A percentile compares a stretch with the other conserved stretches of the same genome.
phyloP scores from a whole-genome alignment of 768 basidiomycete species.

The Trametes sanguinea region DNA sequence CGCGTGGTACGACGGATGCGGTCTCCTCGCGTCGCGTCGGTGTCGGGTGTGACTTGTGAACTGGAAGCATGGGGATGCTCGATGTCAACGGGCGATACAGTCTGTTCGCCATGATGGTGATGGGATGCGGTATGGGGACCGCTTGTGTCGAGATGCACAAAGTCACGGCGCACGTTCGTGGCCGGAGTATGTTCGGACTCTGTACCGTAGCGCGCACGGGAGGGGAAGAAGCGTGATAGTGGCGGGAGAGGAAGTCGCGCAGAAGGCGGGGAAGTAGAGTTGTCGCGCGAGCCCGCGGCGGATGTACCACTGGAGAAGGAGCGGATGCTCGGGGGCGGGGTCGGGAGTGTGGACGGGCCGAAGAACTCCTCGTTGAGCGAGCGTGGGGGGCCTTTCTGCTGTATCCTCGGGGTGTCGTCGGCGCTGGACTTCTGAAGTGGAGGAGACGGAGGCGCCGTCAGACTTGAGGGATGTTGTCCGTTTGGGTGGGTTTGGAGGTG shows the following conservation, averaged over 20 bases:
- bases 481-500: slow-evolving; percentile 32
- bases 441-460: not conserved
- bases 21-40: slow-evolving; percentile 8
- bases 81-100: slow-evolving; percentile 14
- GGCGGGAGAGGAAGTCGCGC: slow-evolving; percentile 34
- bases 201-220: slow-evolving; percentile 38
- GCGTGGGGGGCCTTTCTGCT: slow-evolving; percentile 23
- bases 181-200: slow-evolving; percentile 22
- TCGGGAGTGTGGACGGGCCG: slow-evolving; percentile 24
- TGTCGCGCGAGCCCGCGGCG: slow-evolving; percentile 21
- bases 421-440: slow-evolving; percentile 17
- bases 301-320: slow-evolving; percentile 26
- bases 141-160: slow-evolving; percentile 18
- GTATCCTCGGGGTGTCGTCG: slow-evolving; percentile 27
- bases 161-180: slow-evolving; percentile 23
- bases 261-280: slow-evolving; percentile 27
- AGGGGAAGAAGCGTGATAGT: slow-evolving; percentile 40
- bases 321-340: slow-evolving; percentile 29
- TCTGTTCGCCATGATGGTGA: slow-evolving; percentile 13
- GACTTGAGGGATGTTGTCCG: slow-evolving; percentile 19
- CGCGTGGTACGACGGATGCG: slow-evolving; percentile 10
- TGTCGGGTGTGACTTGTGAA: slow-evolving; percentile 8
- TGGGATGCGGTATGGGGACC: slow-evolving; percentile 6
- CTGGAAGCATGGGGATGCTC: not conserved
- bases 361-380: slow-evolving; percentile 34